Percentiles rank a stretch among this genome's conserved stretches.
phyloP scores from a whole-genome alignment of 2,329 filamentous ascomycete genomes.

The Colletotrichum musicola region DNA sequence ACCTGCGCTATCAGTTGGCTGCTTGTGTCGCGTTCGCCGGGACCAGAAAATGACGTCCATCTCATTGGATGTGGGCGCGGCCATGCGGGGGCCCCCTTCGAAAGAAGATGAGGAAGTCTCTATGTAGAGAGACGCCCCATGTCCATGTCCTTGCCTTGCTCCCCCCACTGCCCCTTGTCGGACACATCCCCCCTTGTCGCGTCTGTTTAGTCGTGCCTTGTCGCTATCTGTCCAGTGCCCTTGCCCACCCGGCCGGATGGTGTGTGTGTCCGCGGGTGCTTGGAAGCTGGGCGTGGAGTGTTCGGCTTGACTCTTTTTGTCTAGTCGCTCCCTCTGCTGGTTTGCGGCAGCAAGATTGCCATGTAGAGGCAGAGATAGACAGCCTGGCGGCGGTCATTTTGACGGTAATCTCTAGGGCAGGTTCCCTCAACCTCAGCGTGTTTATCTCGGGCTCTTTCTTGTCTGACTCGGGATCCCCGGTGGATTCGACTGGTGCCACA shows the following conservation, averaged over 20 bases:
- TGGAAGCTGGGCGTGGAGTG: slow-evolving; percentile 19
- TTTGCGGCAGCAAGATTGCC: too few species aligned
- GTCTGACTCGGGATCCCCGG: slow-evolving; percentile 37
- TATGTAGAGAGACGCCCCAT: slow-evolving; percentile 22
- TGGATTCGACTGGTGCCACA: slow-evolving; percentile 37
- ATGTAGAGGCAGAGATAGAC: too few species aligned
- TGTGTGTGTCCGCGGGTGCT: neutral
- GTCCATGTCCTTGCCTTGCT: slow-evolving; percentile 22
- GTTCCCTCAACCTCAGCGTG: slow-evolving; percentile 32
- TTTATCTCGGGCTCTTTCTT: slow-evolving; percentile 31
- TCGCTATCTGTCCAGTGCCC: slow-evolving; percentile 13
- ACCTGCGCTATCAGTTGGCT: slow-evolving; percentile 28
- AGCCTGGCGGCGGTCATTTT: neutral
- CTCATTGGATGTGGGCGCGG: slow-evolving; percentile 30
- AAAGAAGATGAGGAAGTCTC: slow-evolving; percentile 1
- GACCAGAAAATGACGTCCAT: slow-evolving; percentile 36
- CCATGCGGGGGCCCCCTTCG: slow-evolving; percentile 17
- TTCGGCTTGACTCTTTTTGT: slow-evolving; percentile 6
- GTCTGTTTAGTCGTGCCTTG: slow-evolving; percentile 15
- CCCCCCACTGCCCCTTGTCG: slow-evolving; percentile 22
- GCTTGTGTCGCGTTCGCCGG: slow-evolving; percentile 38
- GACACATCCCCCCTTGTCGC: neutral
- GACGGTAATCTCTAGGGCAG: slow-evolving; percentile 14
- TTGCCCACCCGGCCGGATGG: slow-evolving; percentile 2
- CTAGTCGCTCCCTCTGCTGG: slow-evolving; percentile 1